Conservation (phyloP, 2,329 filamentous ascomycete genomes). For the Aureobasidium sp. region DNA sequence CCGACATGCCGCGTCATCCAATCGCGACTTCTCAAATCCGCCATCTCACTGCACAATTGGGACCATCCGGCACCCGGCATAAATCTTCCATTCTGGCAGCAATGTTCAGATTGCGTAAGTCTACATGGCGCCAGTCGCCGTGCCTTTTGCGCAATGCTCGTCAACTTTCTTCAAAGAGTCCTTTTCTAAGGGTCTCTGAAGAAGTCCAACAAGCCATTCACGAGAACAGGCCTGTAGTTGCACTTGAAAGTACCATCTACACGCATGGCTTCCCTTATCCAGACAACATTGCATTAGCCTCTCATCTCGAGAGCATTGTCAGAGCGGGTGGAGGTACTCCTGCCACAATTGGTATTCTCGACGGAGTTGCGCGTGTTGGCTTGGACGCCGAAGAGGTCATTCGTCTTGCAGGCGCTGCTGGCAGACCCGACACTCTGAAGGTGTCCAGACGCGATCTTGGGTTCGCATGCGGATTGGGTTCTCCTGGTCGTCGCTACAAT, state of each 20-base stretch:
- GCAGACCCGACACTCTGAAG: conserved; percentile 65
- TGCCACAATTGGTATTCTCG: conserved; percentile 81
- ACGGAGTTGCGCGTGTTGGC: conserved; percentile 76
- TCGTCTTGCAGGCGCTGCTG: conserved; percentile 52
- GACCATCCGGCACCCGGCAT: too few species aligned
- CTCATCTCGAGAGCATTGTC: conserved; percentile 72
- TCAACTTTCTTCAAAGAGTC: conserved; percentile 18
- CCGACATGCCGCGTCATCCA: conserved; percentile 13
- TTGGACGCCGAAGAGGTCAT: conserved; percentile 65
- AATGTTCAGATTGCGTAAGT: conserved; percentile 13
- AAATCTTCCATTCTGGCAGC: too few species aligned
- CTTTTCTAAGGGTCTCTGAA: conserved; percentile 65
- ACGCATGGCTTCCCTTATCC: conserved; percentile 77
- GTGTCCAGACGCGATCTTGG: conserved; percentile 81
- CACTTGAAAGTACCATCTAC: conserved; percentile 93
- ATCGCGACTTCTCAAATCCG: background rate
- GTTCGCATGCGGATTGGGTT: conserved; percentile 66
- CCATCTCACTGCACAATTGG: background rate
- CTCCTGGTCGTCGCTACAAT: conserved; percentile 62
- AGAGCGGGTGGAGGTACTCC: conserved; percentile 75
- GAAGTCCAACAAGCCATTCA: conserved; percentile 74
- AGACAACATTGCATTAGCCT: conserved; percentile 68
- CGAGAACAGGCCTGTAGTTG: conserved; percentile 74
- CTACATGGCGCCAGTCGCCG: background rate
- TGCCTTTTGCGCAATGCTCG: background rate